A percentile compares a stretch with the other conserved stretches of the same genome.
Evolutionary conservation across 371 early-diverging fungal genomes (phyloP).

Genomic region (Syncephalastrum sp.): DNA sequence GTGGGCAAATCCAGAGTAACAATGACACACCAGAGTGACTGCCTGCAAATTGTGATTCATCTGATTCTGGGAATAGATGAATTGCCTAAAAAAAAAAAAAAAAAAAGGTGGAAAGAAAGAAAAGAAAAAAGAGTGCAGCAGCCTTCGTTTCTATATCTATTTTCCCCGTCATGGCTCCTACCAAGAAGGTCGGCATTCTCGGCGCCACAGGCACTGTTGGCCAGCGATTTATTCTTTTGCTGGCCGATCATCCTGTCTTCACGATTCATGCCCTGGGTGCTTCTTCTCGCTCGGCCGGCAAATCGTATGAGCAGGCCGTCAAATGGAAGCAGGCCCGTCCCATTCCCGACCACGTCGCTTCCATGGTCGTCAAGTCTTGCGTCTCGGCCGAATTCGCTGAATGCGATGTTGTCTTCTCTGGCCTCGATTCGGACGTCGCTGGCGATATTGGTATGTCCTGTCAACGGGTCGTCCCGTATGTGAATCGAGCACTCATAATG

Average conservation of each 20-base stretch:
- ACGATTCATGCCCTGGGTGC: constrained; percentile 89
- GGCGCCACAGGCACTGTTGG: constrained; percentile 99
- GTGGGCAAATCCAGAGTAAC: no score
- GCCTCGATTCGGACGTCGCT: constrained; percentile 90
- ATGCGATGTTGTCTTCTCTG: constrained; percentile 92
- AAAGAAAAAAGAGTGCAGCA: no score
- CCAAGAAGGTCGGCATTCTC: constrained; percentile 83
- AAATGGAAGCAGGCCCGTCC: constrained; percentile 87
- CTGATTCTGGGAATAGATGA: no score
- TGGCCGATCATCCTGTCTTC: constrained; percentile 86
- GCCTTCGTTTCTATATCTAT: background rate
- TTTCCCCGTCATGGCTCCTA: constrained; percentile 14
- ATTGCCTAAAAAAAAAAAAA: no score
- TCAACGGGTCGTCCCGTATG: no score
- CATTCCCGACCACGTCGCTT: constrained; percentile 66
- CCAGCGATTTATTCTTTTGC: constrained; percentile 92
- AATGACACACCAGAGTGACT: no score
- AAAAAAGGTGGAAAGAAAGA: no score
- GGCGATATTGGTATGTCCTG: constrained; percentile 77
- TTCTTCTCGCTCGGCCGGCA: constrained; percentile 88
- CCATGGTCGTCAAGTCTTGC: constrained; percentile 72
- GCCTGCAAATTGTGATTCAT: no score
- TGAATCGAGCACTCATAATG: background rate
- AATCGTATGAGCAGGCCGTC: constrained; percentile 73
- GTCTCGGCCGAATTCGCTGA: constrained; percentile 70